A percentile compares a stretch with the other conserved stretches of the same genome.
phyloP scores from a whole-genome alignment of 2,329 filamentous ascomycete genomes.

The Juglanconis juglandina region DNA sequence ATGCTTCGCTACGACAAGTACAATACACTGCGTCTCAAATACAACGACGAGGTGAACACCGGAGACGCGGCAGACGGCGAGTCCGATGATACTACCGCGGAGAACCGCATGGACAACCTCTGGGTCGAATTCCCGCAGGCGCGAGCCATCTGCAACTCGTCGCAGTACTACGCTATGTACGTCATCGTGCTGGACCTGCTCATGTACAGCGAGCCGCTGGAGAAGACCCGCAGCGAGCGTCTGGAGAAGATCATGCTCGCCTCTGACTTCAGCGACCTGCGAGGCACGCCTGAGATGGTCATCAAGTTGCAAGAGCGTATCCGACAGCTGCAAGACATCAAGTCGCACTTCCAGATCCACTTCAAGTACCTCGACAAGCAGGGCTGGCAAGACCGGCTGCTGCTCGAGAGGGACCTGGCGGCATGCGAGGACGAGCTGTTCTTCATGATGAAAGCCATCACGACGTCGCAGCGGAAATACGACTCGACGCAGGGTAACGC shows the following conservation, averaged over 20 bases:
- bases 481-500: conserved; percentile 75
- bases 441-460: conserved; percentile 99
- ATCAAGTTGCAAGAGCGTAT: conserved; percentile 88
- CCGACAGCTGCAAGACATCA: conserved; percentile 91
- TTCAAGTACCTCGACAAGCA: conserved; percentile 80
- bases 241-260: conserved; percentile 98
- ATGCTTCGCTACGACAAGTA: conserved; percentile 95
- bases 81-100: conserved; percentile 51
- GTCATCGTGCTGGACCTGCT: conserved; percentile 95
- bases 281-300: conserved; percentile 90
- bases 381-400: conserved; percentile 85
- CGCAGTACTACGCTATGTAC: conserved; percentile 96
- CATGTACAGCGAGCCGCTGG: conserved; percentile 91
- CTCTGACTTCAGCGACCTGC: conserved; percentile 95
- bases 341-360: conserved; percentile 91
- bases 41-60: conserved; percentile 85
- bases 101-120: conserved; percentile 88
- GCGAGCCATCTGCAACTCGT: conserved; percentile 91
- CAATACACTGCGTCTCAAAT: conserved; percentile 94
- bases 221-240: conserved; percentile 94
- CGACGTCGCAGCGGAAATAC: conserved; percentile 84
- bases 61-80: conserved; percentile 49
- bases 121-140: conserved; percentile 96
- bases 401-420: conserved; percentile 84
- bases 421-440: conserved; percentile 95